Percentiles rank a stretch among this genome's conserved stretches.
These are phyloP conservation scores for Cladosporium sphaerospermum DNA, from an alignment of 2,329 filamentous ascomycete species.

Conservation along the genomic window DNA sequence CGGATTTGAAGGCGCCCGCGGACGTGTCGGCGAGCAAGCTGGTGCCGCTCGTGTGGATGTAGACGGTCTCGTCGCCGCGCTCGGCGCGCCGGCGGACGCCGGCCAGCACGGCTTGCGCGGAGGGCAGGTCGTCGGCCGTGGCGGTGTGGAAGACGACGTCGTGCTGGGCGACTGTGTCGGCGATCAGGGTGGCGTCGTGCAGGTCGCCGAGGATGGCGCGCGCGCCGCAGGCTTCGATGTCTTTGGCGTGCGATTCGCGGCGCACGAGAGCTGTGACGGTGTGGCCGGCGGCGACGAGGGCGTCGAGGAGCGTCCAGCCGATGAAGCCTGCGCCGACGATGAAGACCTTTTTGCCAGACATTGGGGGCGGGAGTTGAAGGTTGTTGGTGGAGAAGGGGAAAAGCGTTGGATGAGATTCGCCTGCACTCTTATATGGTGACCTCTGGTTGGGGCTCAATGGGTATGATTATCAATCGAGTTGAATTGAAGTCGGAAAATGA, in stretches of 20 bases:
- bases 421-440: not conserved
- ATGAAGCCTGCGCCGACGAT: slow-evolving; percentile 45
- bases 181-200: slow-evolving; percentile 36
- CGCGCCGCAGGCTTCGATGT: slow-evolving; percentile 34
- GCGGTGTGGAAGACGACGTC: slow-evolving; percentile 47
- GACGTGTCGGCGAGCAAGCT: slow-evolving; percentile 36
- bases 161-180: slow-evolving; percentile 30
- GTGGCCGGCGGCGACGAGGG: slow-evolving; percentile 39
- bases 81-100: slow-evolving; percentile 35
- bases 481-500: not conserved
- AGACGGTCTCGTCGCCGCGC: slow-evolving; percentile 37
- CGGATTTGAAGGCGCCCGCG: slow-evolving; percentile 29
- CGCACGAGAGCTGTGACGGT: slow-evolving; percentile 39
- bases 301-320: slow-evolving; percentile 42
- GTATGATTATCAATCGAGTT: not conserved
- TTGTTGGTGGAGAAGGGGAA: not conserved
- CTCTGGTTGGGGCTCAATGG: not conserved
- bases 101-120: slow-evolving; percentile 40
- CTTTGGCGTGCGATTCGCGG: slow-evolving; percentile 32
- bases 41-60: slow-evolving; percentile 45
- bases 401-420: not conserved
- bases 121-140: slow-evolving; percentile 44
- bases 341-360: slow-evolving; percentile 32
- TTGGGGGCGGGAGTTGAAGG: not conserved
- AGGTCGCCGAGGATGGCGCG: slow-evolving; percentile 38